A percentile compares a stretch with the other conserved stretches of the same genome.
These are phyloP conservation scores for Clavispora phyllophila DNA, from an alignment of 805 yeast genomes.

Conservation along the genomic window DNA sequence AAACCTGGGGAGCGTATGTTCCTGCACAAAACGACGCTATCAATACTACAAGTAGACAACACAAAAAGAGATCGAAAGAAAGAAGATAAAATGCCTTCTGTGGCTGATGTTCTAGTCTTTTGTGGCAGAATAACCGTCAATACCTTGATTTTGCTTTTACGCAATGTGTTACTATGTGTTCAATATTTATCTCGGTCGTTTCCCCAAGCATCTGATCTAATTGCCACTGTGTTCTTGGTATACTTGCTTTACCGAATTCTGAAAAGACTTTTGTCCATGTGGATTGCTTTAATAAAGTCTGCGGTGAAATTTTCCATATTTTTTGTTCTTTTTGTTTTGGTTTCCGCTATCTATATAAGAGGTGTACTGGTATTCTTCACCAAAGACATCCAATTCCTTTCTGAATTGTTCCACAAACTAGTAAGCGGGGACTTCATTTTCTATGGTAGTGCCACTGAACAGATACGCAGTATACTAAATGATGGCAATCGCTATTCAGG, in stretches of 20 bases:
- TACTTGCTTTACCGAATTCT: slow-evolving; percentile 7
- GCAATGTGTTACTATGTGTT: neutral
- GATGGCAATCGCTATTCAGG: no score
- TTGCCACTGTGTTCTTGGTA: slow-evolving; percentile 3
- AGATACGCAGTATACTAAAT: no score
- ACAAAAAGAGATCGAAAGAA: no score
- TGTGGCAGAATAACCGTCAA: neutral
- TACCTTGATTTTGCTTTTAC: neutral
- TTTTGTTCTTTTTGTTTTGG: neutral
- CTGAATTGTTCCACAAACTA: neutral
- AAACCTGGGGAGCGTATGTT: no score
- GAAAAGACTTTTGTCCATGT: slow-evolving; percentile 7
- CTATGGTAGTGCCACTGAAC: no score
- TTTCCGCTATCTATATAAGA: slow-evolving; percentile 6
- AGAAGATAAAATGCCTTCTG: neutral
- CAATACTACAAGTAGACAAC: no score
- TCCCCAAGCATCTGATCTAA: neutral
- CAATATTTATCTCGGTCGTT: neutral
- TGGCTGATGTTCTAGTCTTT: neutral
- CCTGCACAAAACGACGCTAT: no score
- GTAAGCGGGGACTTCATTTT: neutral
- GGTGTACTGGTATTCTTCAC: slow-evolving; percentile 9
- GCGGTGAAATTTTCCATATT: neutral
- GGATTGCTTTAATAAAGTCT: slow-evolving; percentile 6
- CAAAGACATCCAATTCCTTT: slow-evolving; percentile 1